phyloP scores from a whole-genome alignment of 2,329 filamentous ascomycete species.

The Nakataea oryzae region DNA sequence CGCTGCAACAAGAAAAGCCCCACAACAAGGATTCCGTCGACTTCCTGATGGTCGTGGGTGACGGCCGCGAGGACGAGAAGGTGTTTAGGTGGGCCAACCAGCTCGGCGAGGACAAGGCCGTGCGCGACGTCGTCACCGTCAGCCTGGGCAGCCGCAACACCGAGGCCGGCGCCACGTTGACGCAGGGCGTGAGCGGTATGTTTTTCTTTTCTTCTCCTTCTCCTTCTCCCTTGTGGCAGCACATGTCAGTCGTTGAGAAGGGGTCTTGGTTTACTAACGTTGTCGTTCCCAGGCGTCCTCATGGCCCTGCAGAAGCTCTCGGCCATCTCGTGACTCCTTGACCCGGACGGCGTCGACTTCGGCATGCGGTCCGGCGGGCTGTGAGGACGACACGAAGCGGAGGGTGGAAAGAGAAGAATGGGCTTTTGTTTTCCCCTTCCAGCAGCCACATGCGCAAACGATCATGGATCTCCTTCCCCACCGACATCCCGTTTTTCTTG shows the following conservation, averaged over 20 bases:
- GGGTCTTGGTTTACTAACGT: background rate
- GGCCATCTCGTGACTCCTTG: conserved; percentile 6
- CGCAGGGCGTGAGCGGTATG: conserved; percentile 84
- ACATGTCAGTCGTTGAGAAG: background rate
- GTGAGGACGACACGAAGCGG: background rate
- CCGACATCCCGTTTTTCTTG: background rate
- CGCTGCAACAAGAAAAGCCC: conserved; percentile 20
- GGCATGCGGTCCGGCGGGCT: background rate
- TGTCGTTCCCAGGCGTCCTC: background rate
- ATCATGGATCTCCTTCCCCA: background rate
- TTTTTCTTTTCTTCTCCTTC: conserved; percentile 11
- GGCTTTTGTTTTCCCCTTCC: too few relatives aligned
- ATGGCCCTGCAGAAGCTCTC: conserved; percentile 28
- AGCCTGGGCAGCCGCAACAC: conserved; percentile 82
- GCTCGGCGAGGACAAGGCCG: conserved; percentile 45
- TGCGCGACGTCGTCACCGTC: conserved; percentile 70
- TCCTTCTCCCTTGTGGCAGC: background rate
- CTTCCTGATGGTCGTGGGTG: conserved; percentile 82
- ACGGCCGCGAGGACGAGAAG: conserved; percentile 86
- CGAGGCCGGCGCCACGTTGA: conserved; percentile 73
- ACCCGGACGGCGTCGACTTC: conserved; percentile 1
- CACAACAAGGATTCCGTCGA: conserved; percentile 43
- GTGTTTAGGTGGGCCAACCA: conserved; percentile 92
- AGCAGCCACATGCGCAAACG: background rate
- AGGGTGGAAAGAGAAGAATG: too few relatives aligned